Evolutionary conservation across 805 yeast species (phyloP), one percentile per base, ranked within the genome.

Genomic region (Yarrowia yakushimensis): DNA sequence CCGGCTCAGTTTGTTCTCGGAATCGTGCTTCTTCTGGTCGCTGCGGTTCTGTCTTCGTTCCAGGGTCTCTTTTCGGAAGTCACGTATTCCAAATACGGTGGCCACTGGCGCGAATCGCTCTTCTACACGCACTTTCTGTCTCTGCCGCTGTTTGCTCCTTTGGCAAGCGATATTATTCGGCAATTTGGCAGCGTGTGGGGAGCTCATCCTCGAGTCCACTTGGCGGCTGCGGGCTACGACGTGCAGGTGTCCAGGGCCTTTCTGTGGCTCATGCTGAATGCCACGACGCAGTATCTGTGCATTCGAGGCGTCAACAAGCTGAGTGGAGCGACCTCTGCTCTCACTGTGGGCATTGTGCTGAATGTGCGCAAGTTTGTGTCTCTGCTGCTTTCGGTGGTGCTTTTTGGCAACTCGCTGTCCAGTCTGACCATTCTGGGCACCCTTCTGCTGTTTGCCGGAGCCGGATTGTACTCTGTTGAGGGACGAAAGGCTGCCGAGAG

Each of bases 281-380:
- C 78, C 17, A 15, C 77, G 0, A 82, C 88, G 0, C 90, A 85
- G 71, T 77, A 80, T 66, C 59, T 83, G 3, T 88, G 96, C 69
- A 82, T 85, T 1, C 73, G 81, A 12, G 91, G 93, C 4, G 93
- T 87, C 12, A 86, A 85, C 68, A 77, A 76, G 68, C 73, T 88
- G 23, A 83, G 85, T 0, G 82, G 86, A 18, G 71, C 71, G 8
- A 78, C 85, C 1, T 76, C 81, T n/a, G 86, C 92, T 0, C 70
- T 88, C 43, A 84, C 89, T 0, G 81, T 87, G 2, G 79, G 85
- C 0, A 81, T 88, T 12, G 81, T 85, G 0, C 74, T 87, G 25
- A 76, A 85, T 34, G 71, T 86, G 11, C 77, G 94, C 52, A 85
- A 87, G 71, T 82, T 87, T 64, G 71, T 79, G 10, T 84, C 89